Evolutionary conservation across 2,329 filamentous ascomycete genomes (phyloP).

Genomic region (Sporothrix phasma): DNA sequence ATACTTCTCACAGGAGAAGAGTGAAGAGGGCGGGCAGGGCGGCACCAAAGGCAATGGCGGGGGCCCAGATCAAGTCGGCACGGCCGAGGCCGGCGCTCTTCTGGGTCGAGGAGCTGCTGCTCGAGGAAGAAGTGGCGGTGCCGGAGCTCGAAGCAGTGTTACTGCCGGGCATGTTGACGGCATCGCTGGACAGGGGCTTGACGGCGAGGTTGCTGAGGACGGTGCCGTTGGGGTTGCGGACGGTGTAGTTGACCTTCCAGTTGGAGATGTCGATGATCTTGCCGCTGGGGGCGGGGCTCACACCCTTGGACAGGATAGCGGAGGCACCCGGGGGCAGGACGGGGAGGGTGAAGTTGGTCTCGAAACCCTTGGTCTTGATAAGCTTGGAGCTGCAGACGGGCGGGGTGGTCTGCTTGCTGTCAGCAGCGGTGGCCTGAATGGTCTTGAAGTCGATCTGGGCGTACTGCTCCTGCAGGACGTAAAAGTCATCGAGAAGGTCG

Average conservation of each 20-base stretch:
- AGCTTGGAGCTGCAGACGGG: conserved; percentile 57
- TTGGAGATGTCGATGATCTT: conserved; percentile 52
- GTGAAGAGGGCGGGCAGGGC: conserved; percentile 12
- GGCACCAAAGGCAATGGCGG: conserved; percentile 2
- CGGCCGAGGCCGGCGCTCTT: conserved; percentile 20
- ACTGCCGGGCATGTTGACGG: conserved; percentile 37
- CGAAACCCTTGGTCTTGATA: conserved; percentile 58
- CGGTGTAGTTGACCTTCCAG: conserved; percentile 44
- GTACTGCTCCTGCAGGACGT: conserved; percentile 67
- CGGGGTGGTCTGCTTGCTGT: conserved; percentile 39
- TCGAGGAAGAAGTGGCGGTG: conserved; percentile 1
- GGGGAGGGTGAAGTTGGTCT: conserved; percentile 70
- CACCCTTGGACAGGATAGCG: conserved; percentile 66
- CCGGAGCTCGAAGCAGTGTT: conserved; percentile 24
- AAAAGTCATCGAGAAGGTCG: conserved; percentile 54
- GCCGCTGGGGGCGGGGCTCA: conserved; percentile 52
- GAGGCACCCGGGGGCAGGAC: conserved; percentile 55
- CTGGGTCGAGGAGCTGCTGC: conserved; percentile 7
- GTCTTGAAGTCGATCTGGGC: conserved; percentile 60
- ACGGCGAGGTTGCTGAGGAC: conserved; percentile 45
- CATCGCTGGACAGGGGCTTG: conserved; percentile 34
- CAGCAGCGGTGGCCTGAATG: conserved; percentile 53
- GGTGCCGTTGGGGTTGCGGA: conserved; percentile 55
- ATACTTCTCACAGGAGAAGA: conserved; percentile 9
- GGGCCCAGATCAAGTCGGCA: conserved; percentile 11